Base-by-base conservation (phyloP, 441 rosid genomes). In the Populus hybrid region DNA sequence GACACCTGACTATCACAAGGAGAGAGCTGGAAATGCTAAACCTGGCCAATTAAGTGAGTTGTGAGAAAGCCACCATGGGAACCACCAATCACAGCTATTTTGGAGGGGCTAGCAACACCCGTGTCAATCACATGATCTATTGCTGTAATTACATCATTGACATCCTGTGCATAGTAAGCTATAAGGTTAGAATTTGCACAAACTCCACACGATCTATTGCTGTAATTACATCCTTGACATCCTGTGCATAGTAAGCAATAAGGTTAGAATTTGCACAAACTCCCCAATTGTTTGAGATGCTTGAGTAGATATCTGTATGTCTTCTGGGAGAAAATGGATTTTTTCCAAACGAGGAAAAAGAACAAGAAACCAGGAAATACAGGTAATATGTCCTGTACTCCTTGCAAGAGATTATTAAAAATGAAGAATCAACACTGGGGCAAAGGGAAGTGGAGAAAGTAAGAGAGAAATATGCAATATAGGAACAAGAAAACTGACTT, bases 11-110 rank as follows among this genome's bases (percentile, higher is more conserved):
- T 57, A 38, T 67, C 69, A 59, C 18, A 5, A 59, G 59, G 21
- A 74, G 34, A 63, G 50, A 74, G 40, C 0, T 30, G 35, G 23
- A 73, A 79, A 70, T 20, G 61, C 6, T 20, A 4, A 9, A 95
- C 98, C 98, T 94, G 98, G 83, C 99, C 99, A 77, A 95, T 94
- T 87, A 95, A 87, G 81, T 94, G 99, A 46, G 97, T 87, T 24
- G 97, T 86, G 34, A 94, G 88, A 86, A 95, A 94, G 72, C 97
- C 98, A 76, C 99, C 99, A 76, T 95, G 99, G 69, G 99, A 95
- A 82, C 91, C 92, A 65, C 99, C 99, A 76, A 95, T 76, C 78
- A 94, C 89, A 70, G 90, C 85, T 82, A 94, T 84, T 84, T 86
- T 91, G 73, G 95, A 88, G 67, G 95, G 91, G 79, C 81, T 81